These are phyloP conservation scores for Musa beccarii DNA, from an alignment of 176 grass and related monocot genomes.

Conservation along the genomic window DNA sequence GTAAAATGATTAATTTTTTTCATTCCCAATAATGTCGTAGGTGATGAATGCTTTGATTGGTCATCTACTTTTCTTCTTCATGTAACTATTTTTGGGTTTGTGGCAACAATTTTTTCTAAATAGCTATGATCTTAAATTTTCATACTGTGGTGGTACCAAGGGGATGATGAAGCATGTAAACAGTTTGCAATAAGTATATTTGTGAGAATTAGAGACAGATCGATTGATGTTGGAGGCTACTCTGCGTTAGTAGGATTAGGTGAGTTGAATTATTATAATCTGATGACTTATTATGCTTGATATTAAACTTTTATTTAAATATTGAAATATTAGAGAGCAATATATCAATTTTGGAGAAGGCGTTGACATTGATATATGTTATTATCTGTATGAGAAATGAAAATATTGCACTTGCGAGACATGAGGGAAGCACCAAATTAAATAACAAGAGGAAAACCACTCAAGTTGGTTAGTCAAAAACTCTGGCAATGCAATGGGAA, in stretches of 20 bases:
- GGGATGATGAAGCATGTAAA: too few relatives aligned
- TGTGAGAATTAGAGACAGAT: neutral
- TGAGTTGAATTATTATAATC: neutral
- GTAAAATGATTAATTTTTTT: neutral
- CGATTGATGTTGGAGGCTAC: neutral
- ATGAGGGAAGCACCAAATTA: neutral
- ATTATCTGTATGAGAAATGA: neutral
- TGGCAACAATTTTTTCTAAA: neutral
- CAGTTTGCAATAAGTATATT: neutral
- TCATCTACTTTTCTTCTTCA: neutral
- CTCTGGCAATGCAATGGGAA: neutral
- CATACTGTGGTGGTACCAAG: neutral
- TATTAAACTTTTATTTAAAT: too few relatives aligned
- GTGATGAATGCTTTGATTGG: neutral
- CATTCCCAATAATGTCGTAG: neutral
- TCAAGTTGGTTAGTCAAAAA: too few relatives aligned
- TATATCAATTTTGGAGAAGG: too few relatives aligned
- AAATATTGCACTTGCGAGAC: neutral
- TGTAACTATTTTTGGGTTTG: neutral
- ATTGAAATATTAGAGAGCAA: too few relatives aligned
- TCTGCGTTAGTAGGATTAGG: neutral
- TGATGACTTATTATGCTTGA: too few relatives aligned
- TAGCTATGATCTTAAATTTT: neutral
- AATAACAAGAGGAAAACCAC: neutral
- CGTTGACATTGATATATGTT: too few relatives aligned